A percentile compares a stretch with the other conserved stretches of the same genome.
Conservation (phyloP, 257 asterid species). For the Sherardia arvensis region DNA sequence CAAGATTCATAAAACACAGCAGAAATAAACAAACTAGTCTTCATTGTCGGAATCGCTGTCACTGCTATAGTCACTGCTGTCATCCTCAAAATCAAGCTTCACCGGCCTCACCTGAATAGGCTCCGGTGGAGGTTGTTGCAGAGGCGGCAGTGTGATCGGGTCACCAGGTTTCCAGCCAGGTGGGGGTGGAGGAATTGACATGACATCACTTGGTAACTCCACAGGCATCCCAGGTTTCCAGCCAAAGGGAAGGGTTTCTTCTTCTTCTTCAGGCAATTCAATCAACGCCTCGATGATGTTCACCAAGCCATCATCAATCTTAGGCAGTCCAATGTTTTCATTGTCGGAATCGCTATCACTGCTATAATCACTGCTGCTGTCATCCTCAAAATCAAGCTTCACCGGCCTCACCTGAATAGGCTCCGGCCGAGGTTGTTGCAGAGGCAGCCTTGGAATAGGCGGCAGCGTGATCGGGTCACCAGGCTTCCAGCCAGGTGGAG, state of each 20-base stretch:
- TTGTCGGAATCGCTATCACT: no score
- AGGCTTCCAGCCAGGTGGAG: conserved; percentile 95
- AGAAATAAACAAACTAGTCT: conserved; percentile 29
- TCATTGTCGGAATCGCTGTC: conserved; percentile 73
- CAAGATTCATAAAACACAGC: background rate
- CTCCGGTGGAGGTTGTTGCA: conserved; percentile 49
- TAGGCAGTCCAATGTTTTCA: conserved; percentile 82
- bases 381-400: no score
- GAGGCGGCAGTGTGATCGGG: conserved; percentile 61
- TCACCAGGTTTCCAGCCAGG: conserved; percentile 98
- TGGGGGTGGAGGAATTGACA: conserved; percentile 65
- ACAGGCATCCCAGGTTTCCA: conserved; percentile 97
- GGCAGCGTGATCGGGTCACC: conserved; percentile 79
- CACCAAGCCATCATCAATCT: conserved; percentile 49
- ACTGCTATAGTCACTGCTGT: conserved; percentile 65
- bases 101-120: conserved; percentile 87
- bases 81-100: conserved; percentile 87
- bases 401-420: no score
- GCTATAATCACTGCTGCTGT: no score
- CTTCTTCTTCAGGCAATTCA: conserved; percentile 39
- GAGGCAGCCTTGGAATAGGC: conserved; percentile 40
- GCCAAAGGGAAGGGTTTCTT: no score
- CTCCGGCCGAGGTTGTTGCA: conserved; percentile 33
- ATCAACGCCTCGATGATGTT: conserved; percentile 48
- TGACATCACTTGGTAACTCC: conserved; percentile 65